Evolutionary conservation across 1,284 basidiomycete species (phyloP), one percentile per base, ranked within the genome.

Genomic region (Pterulicium gracile): DNA sequence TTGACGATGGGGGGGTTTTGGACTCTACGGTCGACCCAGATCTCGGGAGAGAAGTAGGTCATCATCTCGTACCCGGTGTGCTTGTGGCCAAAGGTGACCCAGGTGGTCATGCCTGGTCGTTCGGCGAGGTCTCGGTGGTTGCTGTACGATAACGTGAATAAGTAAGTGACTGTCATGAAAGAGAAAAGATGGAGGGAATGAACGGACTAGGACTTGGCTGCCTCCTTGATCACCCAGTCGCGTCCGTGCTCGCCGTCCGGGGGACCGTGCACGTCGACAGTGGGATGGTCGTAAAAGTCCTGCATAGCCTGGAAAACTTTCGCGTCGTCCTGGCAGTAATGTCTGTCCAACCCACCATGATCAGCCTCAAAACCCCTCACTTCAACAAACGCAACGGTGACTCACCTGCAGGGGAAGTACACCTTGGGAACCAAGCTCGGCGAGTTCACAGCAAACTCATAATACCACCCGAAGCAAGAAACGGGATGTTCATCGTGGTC

Each of bases 41-140:
- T n/a, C n/a, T n/a, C n/a, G n/a, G n/a, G n/a, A n/a, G n/a, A n/a
- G 51, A 61, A 61, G 45, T 61, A 61, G 40, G 47, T 60, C 14
- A 59, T 61, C 22, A 61, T 23, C 43, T 61, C 60, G 54, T 56
- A 61, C 5, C 57, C 58, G 23, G 54, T 53, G 43, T 56, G 55
- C 49, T 61, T 61, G 3, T 58, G 39, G 10, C 55, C 60, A 42
- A 61, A 55, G 2, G 60, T 61, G 18, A 61, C 56, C 27, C 60
- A 60, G 17, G 58, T 60, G 47, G 59, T 56, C 19, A 60, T 60
- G 5, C 60, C 60, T 17, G 51, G 50, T 27, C 48, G 50, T 21
- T 52, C 45, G 12, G 49, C 45, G 5, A 61, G 49, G 13, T 39
- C 20, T 22, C 60, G 58, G 46, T 61, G 59, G 23, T 55, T 53